Base-by-base conservation (phyloP, 495 filamentous ascomycete species). In the Neohortaea acidophila region DNA sequence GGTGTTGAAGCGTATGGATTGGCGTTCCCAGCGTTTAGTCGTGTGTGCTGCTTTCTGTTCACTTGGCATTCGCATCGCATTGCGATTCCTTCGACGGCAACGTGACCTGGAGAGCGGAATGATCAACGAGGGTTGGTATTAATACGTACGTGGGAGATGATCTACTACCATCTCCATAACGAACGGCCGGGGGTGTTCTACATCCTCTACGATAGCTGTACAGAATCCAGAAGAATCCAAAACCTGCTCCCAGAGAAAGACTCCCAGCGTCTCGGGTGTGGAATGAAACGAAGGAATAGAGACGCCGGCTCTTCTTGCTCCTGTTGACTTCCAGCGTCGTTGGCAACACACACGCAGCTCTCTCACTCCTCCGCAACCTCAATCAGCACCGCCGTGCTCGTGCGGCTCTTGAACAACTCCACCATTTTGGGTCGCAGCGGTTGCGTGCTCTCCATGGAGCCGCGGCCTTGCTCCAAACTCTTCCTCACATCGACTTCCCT, bases 361-460 rank as follows among this genome's bases (percentile, higher is more conserved):
- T 33, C 21, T 36, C 35, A 47, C 20, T 35, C 38, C 3, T 48
- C 39, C 8, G 33, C 44, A 20, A 27, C 29, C 20, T 39, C 41
- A 36, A 48, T 34, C 7, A 43, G 15, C 1, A 48, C 45, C 21
- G 39, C 9, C 2, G 40, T 48, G 18, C 40, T 43, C 41, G 43
- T 43, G 34, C 40, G 41, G 8, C 36, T 21, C 26, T 41, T 39
- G 13, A 14, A 29, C 34, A 48, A 13, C 13, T 44, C 45, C 35
- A 48, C 45, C 20, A 48, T 41, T 12, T 36, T 29, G 17, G 45
- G 45, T 21, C 25, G 17, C 35, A 48, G 15, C 6, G 45, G 45
- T 31, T 44, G 40, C 40, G 38, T 43, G 18, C 33, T 48, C 36
- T 17, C 36, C 39, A 32, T 38, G n/a, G 29, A 24, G 44, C 44